These are phyloP conservation scores for Panellus pusillus DNA, from an alignment of 768 basidiomycete genomes.

Conservation along the genomic window DNA sequence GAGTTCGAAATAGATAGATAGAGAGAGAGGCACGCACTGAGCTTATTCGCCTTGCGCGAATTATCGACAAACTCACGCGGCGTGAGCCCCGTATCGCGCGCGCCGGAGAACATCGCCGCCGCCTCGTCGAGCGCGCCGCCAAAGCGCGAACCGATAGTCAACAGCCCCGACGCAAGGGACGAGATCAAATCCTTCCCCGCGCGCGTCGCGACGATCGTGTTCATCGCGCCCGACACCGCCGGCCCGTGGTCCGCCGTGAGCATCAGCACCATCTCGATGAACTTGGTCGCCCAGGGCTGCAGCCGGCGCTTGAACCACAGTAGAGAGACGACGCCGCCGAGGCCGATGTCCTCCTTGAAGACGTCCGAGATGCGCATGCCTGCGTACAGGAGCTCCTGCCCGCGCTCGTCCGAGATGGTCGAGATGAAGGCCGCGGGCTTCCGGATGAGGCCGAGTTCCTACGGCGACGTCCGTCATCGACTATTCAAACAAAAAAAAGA, in stretches of 20 bases:
- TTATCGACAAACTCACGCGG: slow-evolving; percentile 98
- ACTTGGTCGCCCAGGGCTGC: slow-evolving; percentile 93
- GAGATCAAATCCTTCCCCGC: slow-evolving; percentile 99
- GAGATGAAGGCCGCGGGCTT: slow-evolving; percentile 99
- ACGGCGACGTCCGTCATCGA: slow-evolving; percentile 3
- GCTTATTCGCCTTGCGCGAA: slow-evolving; percentile 89
- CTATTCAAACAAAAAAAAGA: neutral
- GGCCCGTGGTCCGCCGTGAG: slow-evolving; percentile 98
- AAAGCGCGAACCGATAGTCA: slow-evolving; percentile 97
- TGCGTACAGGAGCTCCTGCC: slow-evolving; percentile 96
- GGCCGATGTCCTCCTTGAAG: slow-evolving; percentile 95
- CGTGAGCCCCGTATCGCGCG: slow-evolving; percentile 87
- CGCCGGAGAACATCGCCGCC: slow-evolving; percentile 91
- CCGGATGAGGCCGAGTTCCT: slow-evolving; percentile 93
- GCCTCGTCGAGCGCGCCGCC: slow-evolving; percentile 99
- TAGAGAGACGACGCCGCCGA: slow-evolving; percentile 94
- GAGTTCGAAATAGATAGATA: too few species aligned
- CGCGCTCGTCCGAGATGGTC: slow-evolving; percentile 98
- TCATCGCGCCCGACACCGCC: slow-evolving; percentile 98
- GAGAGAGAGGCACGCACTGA: slow-evolving; percentile 58
- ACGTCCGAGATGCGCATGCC: slow-evolving; percentile 99
- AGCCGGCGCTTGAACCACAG: slow-evolving; percentile 98
- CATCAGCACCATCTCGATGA: slow-evolving; percentile 99
- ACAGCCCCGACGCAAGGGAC: slow-evolving; percentile 90
- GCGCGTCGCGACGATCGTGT: slow-evolving; percentile 97